These are phyloP conservation scores for Lachnellula arida DNA, from an alignment of 2,329 filamentous ascomycete genomes.

Conservation along the genomic window DNA sequence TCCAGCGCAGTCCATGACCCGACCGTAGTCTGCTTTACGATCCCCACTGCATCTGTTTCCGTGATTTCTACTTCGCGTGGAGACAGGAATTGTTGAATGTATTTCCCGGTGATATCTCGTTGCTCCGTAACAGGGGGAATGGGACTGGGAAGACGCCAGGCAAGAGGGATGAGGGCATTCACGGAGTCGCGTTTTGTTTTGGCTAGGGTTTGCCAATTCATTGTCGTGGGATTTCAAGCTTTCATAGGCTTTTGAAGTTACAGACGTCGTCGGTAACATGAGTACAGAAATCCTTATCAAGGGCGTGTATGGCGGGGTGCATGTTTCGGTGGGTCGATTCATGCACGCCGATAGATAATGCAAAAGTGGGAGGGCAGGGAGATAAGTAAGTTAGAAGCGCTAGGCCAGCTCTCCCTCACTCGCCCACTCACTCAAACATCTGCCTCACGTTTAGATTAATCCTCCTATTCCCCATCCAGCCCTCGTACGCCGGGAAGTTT, in stretches of 20 bases:
- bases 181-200: slow-evolving; percentile 50
- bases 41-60: slow-evolving; percentile 52
- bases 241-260: too few species aligned
- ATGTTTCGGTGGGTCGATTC: too few species aligned
- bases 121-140: slow-evolving; percentile 47
- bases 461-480: slow-evolving; percentile 84
- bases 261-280: too few species aligned
- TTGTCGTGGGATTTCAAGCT: background rate
- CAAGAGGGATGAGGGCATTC: slow-evolving; percentile 48
- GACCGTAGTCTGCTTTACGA: slow-evolving; percentile 48
- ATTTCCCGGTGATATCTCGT: slow-evolving; percentile 51
- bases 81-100: slow-evolving; percentile 51
- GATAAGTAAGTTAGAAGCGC: too few species aligned
- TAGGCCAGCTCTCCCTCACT: too few species aligned
- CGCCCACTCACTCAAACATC: slow-evolving; percentile 51
- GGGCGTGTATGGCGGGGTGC: too few species aligned
- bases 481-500: slow-evolving; percentile 59
- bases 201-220: slow-evolving; percentile 46
- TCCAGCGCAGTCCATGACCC: slow-evolving; percentile 54
- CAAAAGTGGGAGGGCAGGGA: background rate
- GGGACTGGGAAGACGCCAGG: slow-evolving; percentile 47
- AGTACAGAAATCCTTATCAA: too few species aligned
- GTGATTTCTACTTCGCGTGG: slow-evolving; percentile 55
- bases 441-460: slow-evolving; percentile 92
- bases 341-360: too few species aligned